A percentile compares a stretch with the other conserved stretches of the same genome.
Conservation (phyloP, 306 rosid genomes). For the Mucuna pruriens region DNA sequence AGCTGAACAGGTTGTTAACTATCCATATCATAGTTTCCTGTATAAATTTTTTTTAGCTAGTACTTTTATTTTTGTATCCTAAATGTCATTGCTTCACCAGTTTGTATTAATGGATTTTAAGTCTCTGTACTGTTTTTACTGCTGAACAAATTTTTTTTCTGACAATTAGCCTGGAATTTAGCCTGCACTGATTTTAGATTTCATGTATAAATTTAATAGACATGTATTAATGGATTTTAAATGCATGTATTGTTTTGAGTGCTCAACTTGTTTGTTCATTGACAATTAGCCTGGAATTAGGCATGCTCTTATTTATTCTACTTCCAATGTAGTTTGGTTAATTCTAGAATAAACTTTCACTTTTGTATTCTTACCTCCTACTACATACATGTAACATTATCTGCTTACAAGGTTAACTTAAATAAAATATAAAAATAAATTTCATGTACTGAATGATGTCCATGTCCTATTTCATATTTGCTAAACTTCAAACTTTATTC, state of each 20-base stretch:
- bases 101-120: conserved; percentile 12
- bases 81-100: background rate
- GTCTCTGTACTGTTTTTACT: background rate
- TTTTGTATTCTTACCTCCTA: background rate
- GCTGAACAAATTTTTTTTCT: background rate
- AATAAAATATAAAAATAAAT: background rate
- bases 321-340: background rate
- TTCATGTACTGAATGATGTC: background rate
- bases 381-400: background rate
- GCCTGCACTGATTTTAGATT: background rate
- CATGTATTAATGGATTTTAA: background rate
- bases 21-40: conserved; percentile 11
- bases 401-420: background rate
- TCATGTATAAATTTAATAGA: background rate
- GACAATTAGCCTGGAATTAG: background rate
- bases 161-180: background rate
- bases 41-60: background rate
- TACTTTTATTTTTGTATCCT: background rate
- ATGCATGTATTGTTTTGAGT: background rate
- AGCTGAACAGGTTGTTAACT: conserved; percentile 82
- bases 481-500: background rate
- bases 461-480: background rate
- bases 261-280: background rate
- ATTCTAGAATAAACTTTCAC: background rate
- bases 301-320: background rate